Base-by-base conservation (phyloP, 306 rosid species). In the Sicyos baderoa region DNA sequence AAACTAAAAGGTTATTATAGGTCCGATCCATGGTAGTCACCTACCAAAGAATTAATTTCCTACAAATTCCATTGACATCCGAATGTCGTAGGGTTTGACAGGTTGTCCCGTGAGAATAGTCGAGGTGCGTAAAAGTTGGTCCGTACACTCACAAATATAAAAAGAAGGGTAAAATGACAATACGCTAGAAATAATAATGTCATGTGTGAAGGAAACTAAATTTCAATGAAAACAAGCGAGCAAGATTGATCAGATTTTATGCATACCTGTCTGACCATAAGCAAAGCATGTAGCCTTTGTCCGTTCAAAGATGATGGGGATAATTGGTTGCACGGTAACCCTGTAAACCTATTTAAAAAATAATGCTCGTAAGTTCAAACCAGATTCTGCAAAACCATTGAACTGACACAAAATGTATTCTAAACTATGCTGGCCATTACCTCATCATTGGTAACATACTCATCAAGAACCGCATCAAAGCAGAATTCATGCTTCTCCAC, bases 271-370 rank as follows among this genome's bases (percentile, higher is more conserved):
- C 72, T 93, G 98, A 62, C 98, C 98, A 79, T 93, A 93, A 47
- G 98, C 98, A 85, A 93, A 89, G 79, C 98, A 93, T 12, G 98
- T 93, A 77, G 98, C 98, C 82, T 93, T 93, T 71, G 98, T 89
- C 76, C 88, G 85, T 82, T 86, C 88, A 68, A 93, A 93, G 74
- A 93, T 93, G 72, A 85, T 88, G 70, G 98, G 98, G 77, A 93
- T 93, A 76, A 93, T 93, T 47, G 98, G 98, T 80, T 87, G 87
- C 14, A 93, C 93, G 50, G 98, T 93, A 55, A 78, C 89, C 74
- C 82, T 84, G 77, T 93, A 93, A 58, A 93, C 96, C 98, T 93
- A 79, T 79, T 64, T 61, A 65, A 40, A 52, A 68, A 74, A 77
- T 68, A 77, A 79, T 25, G 56, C 58, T 72, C 76, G 76, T 21